These are phyloP conservation scores for Arthrobotrys sphaeroides DNA, from an alignment of 2,329 filamentous ascomycete species.

Conservation along the genomic window DNA sequence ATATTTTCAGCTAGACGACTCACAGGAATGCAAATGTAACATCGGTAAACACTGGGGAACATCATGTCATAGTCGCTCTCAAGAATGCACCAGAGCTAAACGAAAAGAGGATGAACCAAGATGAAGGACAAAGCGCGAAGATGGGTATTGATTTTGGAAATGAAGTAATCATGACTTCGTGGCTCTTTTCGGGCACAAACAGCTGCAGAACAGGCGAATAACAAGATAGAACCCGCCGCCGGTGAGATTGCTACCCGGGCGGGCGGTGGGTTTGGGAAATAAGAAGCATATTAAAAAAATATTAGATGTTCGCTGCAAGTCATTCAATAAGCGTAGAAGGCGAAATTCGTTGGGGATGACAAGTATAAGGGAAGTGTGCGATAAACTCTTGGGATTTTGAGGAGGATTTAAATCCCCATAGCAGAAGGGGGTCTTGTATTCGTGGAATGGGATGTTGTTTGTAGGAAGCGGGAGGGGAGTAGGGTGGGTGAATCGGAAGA, in stretches of 20 bases:
- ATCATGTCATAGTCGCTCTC: not conserved
- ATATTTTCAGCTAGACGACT: not conserved
- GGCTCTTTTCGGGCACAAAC: slow-evolving; percentile 12
- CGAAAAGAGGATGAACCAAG: not conserved
- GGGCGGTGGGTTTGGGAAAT: not conserved
- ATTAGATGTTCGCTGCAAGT: too few species aligned
- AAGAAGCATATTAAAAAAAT: too few species aligned
- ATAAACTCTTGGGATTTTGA: too few species aligned
- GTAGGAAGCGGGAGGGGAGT: too few species aligned
- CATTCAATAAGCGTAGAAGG: too few species aligned
- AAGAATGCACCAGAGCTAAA: not conserved
- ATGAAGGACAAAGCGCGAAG: not conserved
- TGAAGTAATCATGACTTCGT: slow-evolving; percentile 32
- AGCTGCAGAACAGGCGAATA: not conserved
- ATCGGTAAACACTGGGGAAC: not conserved
- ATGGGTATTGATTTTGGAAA: slow-evolving; percentile 3
- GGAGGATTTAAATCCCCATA: too few species aligned
- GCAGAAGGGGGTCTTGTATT: too few species aligned
- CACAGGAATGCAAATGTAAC: not conserved
- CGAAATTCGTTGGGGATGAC: too few species aligned
- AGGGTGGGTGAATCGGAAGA: too few species aligned
- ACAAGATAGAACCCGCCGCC: not conserved
- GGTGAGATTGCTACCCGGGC: not conserved
- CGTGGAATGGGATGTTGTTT: too few species aligned
- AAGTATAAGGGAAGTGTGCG: too few species aligned